Base-by-base conservation (phyloP, 73 alveolate genomes). In the Paramecium caudatum region DNA sequence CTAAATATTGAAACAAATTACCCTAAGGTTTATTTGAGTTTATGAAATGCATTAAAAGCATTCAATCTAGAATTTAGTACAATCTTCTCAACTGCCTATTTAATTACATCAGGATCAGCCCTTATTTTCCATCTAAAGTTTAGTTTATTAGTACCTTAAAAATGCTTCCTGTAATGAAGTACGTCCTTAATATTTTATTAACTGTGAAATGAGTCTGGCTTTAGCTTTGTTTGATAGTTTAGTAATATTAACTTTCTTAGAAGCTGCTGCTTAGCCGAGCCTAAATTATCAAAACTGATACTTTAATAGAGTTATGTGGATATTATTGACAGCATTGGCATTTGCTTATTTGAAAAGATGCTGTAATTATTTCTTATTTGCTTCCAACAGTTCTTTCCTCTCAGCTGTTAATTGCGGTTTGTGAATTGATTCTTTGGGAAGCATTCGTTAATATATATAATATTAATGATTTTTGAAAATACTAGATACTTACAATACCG, bases 91-190 rank as follows among this genome's bases (percentile, higher is more conserved):
- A 74, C 88, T 2, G 88, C 88, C 30, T 21, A n/a, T 30, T 74
- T 74, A 15, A 74, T 68, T 9, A 74, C 43, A 19, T 30, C 43
- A 19, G 62, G 41, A 15, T 74, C 55, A 37, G 88, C 19, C 19
- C 88, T 36, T 10, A 74, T 41, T 45, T 74, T 34, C 88, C 88
- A 74, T 74, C 88, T 74, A 41, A 68, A 30, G 21, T 30, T 41
- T 74, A 16, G 47, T 21, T 15, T 41, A 13, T 0, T 10, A 41
- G 32, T 74, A 74, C 88, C 88, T 74, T 5, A 74, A 16, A 21
- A 74, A 74, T 1, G 88, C 88, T 12, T 74, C 88, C 19, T 43
- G 6, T 13, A 74, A 39, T 9, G 62, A 21, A 21, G 55, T 45
- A 16, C 21, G 8, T n/a, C 46, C 1, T 74, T 74, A 30, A 41